Percentiles rank a stretch among this genome's conserved stretches.
phyloP scores from a whole-genome alignment of 2,329 filamentous ascomycete species.

The Aspergillus pseudoviridinutans region DNA sequence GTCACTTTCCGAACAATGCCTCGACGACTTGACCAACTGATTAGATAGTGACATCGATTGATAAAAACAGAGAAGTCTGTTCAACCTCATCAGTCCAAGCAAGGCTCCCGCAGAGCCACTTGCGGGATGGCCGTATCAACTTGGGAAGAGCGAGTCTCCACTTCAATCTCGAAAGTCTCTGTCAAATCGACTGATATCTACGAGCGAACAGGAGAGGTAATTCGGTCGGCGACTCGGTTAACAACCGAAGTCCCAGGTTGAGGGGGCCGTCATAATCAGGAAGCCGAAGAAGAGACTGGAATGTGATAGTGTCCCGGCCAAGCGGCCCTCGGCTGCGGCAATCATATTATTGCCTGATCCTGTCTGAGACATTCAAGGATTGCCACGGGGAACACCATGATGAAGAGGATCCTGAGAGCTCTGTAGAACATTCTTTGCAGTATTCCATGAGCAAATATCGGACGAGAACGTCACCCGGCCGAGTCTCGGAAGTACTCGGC shows the following conservation, averaged over 20 bases:
- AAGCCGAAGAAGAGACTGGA: not conserved
- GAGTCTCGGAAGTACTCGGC: not conserved
- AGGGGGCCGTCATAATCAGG: not conserved
- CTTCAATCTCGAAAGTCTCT: too few relatives aligned
- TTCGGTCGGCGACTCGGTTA: not conserved
- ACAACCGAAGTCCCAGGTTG: not conserved
- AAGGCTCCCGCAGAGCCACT: too few relatives aligned
- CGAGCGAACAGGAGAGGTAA: not conserved
- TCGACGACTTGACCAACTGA: constrained; percentile 26
- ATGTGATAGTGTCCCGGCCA: not conserved
- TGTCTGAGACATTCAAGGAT: not conserved
- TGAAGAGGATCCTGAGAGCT: not conserved
- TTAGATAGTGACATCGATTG: too few relatives aligned
- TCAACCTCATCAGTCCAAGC: too few relatives aligned
- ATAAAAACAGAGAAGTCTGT: too few relatives aligned
- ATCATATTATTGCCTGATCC: not conserved
- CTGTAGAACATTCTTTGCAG: too few relatives aligned
- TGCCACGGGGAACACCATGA: not conserved
- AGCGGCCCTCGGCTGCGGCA: not conserved
- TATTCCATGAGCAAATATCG: not conserved
- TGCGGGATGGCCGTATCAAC: too few relatives aligned
- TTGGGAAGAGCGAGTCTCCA: too few relatives aligned
- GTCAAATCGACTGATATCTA: not conserved
- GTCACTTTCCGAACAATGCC: constrained; percentile 32
- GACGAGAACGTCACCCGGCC: not conserved